A percentile compares a stretch with the other conserved stretches of the same genome.
Evolutionary conservation across 345 rosid genomes (phyloP).

Genomic region (Geranium brycei): DNA sequence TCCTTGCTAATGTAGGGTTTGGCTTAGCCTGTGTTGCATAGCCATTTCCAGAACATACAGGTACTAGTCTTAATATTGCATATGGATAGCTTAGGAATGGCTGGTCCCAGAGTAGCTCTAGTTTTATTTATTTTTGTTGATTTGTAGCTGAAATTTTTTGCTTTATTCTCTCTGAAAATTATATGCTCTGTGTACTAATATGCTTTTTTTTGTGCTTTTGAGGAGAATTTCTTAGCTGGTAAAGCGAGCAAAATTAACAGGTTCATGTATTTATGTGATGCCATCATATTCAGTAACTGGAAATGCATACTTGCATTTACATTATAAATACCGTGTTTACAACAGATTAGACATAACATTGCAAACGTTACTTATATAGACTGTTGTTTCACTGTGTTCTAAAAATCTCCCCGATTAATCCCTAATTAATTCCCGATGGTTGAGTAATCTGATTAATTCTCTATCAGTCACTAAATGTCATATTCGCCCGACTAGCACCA

Average conservation of each 20-base stretch:
- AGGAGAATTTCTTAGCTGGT: not conserved
- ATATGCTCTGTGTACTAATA: not conserved
- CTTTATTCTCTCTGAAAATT: not conserved
- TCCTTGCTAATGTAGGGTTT: not conserved
- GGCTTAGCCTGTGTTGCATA: not conserved
- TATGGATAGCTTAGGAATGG: not conserved
- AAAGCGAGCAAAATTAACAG: not conserved
- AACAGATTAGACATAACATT: too few species aligned
- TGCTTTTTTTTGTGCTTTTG: not conserved
- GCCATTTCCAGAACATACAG: not conserved
- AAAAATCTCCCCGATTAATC: too few species aligned
- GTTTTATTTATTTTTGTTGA: not conserved
- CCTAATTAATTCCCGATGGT: too few species aligned
- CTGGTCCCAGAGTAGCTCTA: not conserved
- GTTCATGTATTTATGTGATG: not conserved
- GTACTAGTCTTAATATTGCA: not conserved
- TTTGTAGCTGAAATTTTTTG: not conserved
- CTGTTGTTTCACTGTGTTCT: too few species aligned
- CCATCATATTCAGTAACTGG: not conserved
- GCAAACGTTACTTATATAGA: too few species aligned
- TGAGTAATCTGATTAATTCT: too few species aligned
- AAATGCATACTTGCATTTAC: too few species aligned
- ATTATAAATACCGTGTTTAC: too few species aligned
- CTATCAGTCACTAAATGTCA: too few species aligned
- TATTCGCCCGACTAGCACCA: too few species aligned